These are phyloP conservation scores for Trematosphaeria pertusa DNA, from an alignment of 2,329 filamentous ascomycete genomes.

Conservation along the genomic window DNA sequence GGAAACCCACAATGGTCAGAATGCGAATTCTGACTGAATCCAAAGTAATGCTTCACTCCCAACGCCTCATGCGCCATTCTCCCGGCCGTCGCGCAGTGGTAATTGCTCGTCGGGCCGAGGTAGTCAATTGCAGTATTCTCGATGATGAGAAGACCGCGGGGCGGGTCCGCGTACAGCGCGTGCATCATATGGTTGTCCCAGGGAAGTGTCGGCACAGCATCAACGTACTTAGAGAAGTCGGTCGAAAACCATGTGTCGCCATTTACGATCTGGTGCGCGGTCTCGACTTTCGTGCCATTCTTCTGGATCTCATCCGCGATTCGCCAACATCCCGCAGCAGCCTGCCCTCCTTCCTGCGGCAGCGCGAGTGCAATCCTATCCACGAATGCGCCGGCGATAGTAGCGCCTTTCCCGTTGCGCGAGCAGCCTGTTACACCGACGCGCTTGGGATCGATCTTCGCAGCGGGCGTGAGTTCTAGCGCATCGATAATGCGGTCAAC, in stretches of 20 bases:
- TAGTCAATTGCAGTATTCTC: constrained; percentile 61
- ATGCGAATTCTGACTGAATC: constrained; percentile 59
- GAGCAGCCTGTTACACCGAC: constrained; percentile 65
- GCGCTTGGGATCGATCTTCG: constrained; percentile 47
- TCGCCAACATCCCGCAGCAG: constrained; percentile 64
- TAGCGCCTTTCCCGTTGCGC: constrained; percentile 66
- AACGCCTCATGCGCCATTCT: constrained; percentile 58
- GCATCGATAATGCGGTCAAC: constrained; percentile 64
- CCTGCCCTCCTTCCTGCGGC: constrained; percentile 65
- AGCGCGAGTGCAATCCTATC: constrained; percentile 63
- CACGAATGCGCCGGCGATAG: constrained; percentile 63
- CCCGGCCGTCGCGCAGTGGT: constrained; percentile 60
- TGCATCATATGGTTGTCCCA: constrained; percentile 63
- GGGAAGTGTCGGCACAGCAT: constrained; percentile 46
- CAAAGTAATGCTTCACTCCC: constrained; percentile 58
- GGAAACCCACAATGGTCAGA: constrained; percentile 62
- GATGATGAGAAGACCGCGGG: constrained; percentile 58
- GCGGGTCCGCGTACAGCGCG: constrained; percentile 55
- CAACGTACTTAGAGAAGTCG: constrained; percentile 15
- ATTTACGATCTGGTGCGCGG: constrained; percentile 60
- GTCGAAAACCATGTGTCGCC: constrained; percentile 65
- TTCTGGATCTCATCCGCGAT: constrained; percentile 44
- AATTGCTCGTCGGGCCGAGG: constrained; percentile 60
- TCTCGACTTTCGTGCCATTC: constrained; percentile 62
- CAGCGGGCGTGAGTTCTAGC: constrained; percentile 52